Base-by-base conservation (phyloP, 768 basidiomycete species). In the Mycena floridula region DNA sequence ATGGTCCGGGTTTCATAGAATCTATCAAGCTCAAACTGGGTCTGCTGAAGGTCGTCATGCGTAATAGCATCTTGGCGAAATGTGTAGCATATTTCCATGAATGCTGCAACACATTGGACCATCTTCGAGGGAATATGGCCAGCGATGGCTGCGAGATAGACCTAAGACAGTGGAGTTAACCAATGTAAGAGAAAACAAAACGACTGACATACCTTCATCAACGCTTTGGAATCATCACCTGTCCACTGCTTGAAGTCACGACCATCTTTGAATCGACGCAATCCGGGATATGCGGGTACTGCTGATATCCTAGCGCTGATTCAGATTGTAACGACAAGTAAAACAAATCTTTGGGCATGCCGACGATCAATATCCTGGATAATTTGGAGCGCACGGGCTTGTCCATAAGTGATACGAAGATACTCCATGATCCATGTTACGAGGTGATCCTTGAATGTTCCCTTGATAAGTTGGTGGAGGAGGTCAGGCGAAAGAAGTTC, bases 11-110 rank as follows among this genome's bases (percentile, higher is more conserved):
- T 13, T 40, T 40, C 9, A 44, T 44, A 30, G 22, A 42, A 42
- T 9, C 28, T 9, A 16, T 9, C 9, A 30, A 30, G 28, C 28
- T 30, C 9, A 9, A 16, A 9, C 16, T 16, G 9, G 28, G 16
- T 9, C 9, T 30, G 28, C 9, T 30, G 9, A 16, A 30, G 28
- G 16, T 9, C 28, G 9, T 9, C 16, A 16, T 9, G 9, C 9
- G 28, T 30, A 16, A 30, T 30, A 30, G 28, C 28, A 25, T 42
- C 30, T 9, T 44, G 37, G 2, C 43, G 47, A 4, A 41, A 48
- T 11, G 50, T 25, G 20, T 58, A 57, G 39, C 56, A 58, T 20
- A 52, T 50, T 7, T 53, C 42, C 3, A 53, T 18, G 22, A 53
- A 46, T 21, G 43, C 38, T 28, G 20, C 5, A 9, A 25, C 12